Evolutionary conservation across 2,329 filamentous ascomycete genomes (phyloP).

Genomic region (Ceratocystis variospora): DNA sequence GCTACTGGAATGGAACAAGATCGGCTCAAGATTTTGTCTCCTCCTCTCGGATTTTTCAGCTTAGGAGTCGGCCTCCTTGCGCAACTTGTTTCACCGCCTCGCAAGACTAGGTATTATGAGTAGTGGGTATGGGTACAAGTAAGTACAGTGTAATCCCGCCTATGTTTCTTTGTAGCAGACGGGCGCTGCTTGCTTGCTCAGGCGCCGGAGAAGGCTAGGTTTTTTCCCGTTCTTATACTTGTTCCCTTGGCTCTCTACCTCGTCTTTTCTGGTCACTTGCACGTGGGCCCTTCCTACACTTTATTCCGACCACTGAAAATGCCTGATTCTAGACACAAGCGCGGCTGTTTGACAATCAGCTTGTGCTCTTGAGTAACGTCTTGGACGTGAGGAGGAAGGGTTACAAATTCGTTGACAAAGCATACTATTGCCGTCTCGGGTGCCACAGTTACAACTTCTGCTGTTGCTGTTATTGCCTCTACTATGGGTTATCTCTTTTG

Average conservation of each 20-base stretch:
- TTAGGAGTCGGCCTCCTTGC: conserved; percentile 5
- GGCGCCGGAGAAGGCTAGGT: neutral
- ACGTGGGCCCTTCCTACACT: neutral
- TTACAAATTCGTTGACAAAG: neutral
- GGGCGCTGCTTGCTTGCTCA: neutral
- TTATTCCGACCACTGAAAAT: neutral
- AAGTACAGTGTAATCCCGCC: neutral
- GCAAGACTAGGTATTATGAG: neutral
- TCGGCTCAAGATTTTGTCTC: conserved; percentile 2
- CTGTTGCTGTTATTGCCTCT: neutral
- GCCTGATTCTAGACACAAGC: neutral
- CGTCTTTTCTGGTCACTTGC: neutral
- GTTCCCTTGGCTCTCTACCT: neutral
- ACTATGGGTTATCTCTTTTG: neutral
- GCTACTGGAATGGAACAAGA: conserved; percentile 7
- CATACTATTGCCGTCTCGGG: neutral
- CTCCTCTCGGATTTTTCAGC: conserved; percentile 6
- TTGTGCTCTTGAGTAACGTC: neutral
- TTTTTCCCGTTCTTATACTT: neutral
- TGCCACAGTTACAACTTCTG: neutral
- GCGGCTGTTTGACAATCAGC: conserved; percentile 1
- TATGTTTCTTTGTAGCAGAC: too few species aligned
- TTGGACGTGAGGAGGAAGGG: neutral
- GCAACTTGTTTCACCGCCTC: neutral
- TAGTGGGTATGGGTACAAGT: neutral